These are phyloP conservation scores for Bipolaris zeicola DNA, from an alignment of 2,329 filamentous ascomycete species.

Conservation along the genomic window DNA sequence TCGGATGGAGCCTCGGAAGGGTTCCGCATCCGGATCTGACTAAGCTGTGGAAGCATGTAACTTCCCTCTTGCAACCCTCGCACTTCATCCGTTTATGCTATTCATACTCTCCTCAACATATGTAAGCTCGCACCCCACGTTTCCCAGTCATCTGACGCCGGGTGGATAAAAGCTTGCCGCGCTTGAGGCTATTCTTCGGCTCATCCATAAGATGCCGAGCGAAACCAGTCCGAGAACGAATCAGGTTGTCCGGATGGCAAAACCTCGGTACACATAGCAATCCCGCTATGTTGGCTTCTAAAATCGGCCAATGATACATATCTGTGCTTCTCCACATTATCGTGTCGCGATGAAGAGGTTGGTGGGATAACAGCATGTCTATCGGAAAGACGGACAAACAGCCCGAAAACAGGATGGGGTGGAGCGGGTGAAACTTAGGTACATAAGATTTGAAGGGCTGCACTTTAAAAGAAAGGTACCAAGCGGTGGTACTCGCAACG, in stretches of 20 bases:
- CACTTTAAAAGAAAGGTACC: background rate
- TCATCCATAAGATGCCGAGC: slow-evolving; percentile 6
- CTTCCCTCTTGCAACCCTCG: background rate
- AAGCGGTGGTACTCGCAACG: slow-evolving; percentile 8
- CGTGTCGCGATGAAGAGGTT: slow-evolving; percentile 10
- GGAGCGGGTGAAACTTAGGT: background rate
- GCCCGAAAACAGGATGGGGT: slow-evolving; percentile 12
- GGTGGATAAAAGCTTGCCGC: slow-evolving; percentile 1
- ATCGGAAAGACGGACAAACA: slow-evolving; percentile 24
- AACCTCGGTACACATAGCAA: slow-evolving; percentile 23
- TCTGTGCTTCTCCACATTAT: slow-evolving; percentile 18
- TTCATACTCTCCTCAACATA: background rate
- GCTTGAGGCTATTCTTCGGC: slow-evolving; percentile 13
- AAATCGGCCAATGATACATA: slow-evolving; percentile 16
- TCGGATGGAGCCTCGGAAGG: slow-evolving; percentile 18
- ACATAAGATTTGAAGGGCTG: slow-evolving; percentile 8
- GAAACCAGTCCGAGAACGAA: slow-evolving; percentile 5
- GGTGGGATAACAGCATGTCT: slow-evolving; percentile 1
- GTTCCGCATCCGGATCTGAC: slow-evolving; percentile 8
- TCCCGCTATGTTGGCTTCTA: slow-evolving; percentile 9
- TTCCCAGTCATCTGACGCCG: slow-evolving; percentile 11
- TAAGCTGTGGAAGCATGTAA: background rate
- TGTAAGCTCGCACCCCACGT: background rate
- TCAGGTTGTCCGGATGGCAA: slow-evolving; percentile 17
- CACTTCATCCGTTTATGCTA: background rate